Base-by-base conservation (phyloP, 768 basidiomycete species). In the Rhizopogon vinicolor region DNA sequence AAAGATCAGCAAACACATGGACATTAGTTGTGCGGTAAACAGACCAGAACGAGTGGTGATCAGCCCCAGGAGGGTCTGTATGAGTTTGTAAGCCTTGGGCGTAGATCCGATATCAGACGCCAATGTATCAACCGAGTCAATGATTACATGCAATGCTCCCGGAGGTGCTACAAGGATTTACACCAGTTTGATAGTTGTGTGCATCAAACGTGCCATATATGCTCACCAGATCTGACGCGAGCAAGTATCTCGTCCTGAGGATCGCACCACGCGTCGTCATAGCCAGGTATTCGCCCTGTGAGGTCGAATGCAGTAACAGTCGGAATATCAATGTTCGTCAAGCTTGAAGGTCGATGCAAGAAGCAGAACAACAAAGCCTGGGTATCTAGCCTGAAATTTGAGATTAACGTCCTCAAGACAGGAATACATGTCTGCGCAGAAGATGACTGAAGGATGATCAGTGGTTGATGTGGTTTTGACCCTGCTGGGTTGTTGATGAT, bases 61-160 rank as follows among this genome's bases (percentile, higher is more conserved):
- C n/a, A 76, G 58, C 25, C 62, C 44, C 13, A 82, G 70, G 19
- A 89, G 62, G 10, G 75, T 69, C 29, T 65, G 74, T 31, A 92
- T 73, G 55, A 83, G 76, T 35, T 68, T 74, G 60, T 81, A 83
- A 1, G 82, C 74, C 58, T 76, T 74, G 5, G 86, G 68, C 22
- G 75, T 54, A 12, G 87, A 84, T 10, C 74, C 78, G 22, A 81
- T 63, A 63, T 91, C 87, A 9, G 79, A 73, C 5, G 77, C 64
- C 22, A 93, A 68, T 4, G 83, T 86, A 60, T 91, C 86, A 16
- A 84, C 68, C 18, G 89, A 89, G 66, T 93, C 92, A 37, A 93
- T 75, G 51, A 88, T 66, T 22, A 91, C 78, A 58, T 76, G 79
- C 29, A 89, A 55, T n/a, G 85, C 74, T 31, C 77, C 75, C 31